Conservation (phyloP, 805 yeast genomes). For the Tetrapisispora nanseiensis region DNA sequence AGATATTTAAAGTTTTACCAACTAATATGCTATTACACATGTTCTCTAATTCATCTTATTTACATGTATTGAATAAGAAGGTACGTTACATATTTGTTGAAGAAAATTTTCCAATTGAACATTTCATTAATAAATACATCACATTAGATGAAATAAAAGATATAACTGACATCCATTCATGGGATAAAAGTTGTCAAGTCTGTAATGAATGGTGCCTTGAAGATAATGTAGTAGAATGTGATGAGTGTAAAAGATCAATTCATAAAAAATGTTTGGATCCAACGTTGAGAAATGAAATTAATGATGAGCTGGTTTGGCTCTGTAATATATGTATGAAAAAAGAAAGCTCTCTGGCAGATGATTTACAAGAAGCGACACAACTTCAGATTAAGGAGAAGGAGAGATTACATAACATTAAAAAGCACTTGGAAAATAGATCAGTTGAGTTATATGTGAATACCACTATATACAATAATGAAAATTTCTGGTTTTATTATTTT, state of each 20-base stretch:
- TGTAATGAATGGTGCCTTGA: conserved; percentile 83
- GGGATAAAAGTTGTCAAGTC: conserved; percentile 43
- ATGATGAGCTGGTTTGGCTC: conserved; percentile 84
- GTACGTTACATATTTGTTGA: conserved; percentile 72
- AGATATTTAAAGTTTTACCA: conserved; percentile 68
- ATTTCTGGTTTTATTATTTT: conserved; percentile 25
- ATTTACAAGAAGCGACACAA: conserved; percentile 2
- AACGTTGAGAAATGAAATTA: conserved; percentile 67
- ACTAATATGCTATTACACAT: conserved; percentile 49
- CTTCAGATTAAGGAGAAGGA: conserved; percentile 6
- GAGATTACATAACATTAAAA: conserved; percentile 5
- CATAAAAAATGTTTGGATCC: conserved; percentile 85
- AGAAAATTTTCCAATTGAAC: conserved; percentile 25
- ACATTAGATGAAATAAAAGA: background rate
- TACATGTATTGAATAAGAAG: conserved; percentile 53
- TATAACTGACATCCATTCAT: conserved; percentile 4
- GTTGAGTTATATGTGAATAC: conserved; percentile 8
- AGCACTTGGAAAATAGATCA: conserved; percentile 11
- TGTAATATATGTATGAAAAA: conserved; percentile 67
- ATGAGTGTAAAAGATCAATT: conserved; percentile 55
- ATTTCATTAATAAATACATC: conserved; percentile 19
- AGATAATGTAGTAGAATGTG: conserved; percentile 69
- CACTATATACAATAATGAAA: conserved; percentile 7
- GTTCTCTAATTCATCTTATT: conserved; percentile 47
- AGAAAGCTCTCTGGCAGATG: conserved; percentile 36